Evolutionary conservation across 352 stramenopile genomes (phyloP).

Genomic region (Phytophthora pisi): DNA sequence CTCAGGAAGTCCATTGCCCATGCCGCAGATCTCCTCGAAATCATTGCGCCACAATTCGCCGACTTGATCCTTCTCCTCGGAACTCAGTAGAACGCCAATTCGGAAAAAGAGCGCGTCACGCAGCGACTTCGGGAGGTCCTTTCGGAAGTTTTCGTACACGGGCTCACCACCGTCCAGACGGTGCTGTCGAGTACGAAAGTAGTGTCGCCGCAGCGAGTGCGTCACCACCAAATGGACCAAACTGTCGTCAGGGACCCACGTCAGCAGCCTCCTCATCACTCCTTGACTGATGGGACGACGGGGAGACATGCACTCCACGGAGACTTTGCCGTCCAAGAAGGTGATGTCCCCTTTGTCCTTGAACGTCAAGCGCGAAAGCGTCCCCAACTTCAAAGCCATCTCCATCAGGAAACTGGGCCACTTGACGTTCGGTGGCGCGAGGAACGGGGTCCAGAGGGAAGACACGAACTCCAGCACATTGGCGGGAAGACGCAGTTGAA

Average conservation of each 20-base stretch:
- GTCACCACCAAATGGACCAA: not conserved
- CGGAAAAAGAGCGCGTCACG: constrained; percentile 1
- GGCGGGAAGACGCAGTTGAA: not conserved
- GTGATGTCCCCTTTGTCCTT: not conserved
- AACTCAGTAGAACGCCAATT: not conserved
- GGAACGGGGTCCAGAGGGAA: not conserved
- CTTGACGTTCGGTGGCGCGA: not conserved
- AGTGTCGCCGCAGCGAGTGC: not conserved
- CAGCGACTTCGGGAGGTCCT: not conserved
- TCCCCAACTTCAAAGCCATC: not conserved
- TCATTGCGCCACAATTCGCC: not conserved
- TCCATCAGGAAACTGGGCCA: constrained; percentile 1
- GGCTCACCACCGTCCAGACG: too few relatives aligned
- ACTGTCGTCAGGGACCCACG: not conserved
- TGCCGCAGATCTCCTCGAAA: not conserved
- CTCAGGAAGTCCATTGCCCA: not conserved
- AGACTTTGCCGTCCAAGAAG: constrained; percentile 3
- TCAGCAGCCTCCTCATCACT: not conserved
- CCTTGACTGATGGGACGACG: not conserved
- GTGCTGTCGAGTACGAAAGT: not conserved
- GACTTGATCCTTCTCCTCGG: not conserved
- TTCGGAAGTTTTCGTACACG: not conserved
- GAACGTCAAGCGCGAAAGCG: not conserved
- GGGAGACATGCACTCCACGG: not conserved
- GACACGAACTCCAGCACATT: not conserved